Evolutionary conservation across 345 rosid species (phyloP), one percentile per base, ranked within the genome.

Genomic region (Pelargonium nanum): DNA sequence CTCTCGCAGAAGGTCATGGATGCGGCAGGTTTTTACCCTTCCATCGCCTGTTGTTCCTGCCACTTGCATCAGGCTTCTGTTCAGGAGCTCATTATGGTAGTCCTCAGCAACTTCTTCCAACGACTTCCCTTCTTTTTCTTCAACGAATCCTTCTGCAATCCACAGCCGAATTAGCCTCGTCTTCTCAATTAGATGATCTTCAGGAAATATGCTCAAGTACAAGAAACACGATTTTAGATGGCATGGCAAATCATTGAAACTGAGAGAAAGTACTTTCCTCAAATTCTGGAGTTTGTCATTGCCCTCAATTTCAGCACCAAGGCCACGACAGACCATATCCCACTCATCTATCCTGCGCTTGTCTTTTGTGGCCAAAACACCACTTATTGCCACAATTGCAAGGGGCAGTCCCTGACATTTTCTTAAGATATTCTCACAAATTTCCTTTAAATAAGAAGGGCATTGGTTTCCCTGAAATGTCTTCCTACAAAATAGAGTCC

Each of bases 381-480:
- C 71, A 60, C 76, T 59, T 22, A 76, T 63, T 4, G 74, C 76
- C 34, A 66, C 69, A 45, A 76, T 68, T 50, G 80, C 68, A 26
- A 76, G 71, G 17, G 80, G 72, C 55, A 76, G 50, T 4, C 80
- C 80, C 34, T 68, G 76, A 19, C 80, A 76, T n/a, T 54, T 76
- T 9, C 26, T 25, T 51, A 76, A 17, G 34, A 72, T 72, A 20
- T 15, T 16, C 24, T 50, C 32, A 13, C 76, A 68, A 20, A 28
- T 30, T 16, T 63, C 56, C 60, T 51, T 63, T 50, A 72, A 30
- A 30, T 65, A 16, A 26, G 59, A 4, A 19, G 76, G 80, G 24
- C 76, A 76, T 0, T 20, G 4, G 45, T 23, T 30, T 2, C 28
- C 51, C 20, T 32, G 52, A 53, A 70, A 74, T 26, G 69, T 62